A percentile compares a stretch with the other conserved stretches of the same genome.
Conservation (phyloP, 257 asterid genomes). For the Nyctanthes arbortristis region DNA sequence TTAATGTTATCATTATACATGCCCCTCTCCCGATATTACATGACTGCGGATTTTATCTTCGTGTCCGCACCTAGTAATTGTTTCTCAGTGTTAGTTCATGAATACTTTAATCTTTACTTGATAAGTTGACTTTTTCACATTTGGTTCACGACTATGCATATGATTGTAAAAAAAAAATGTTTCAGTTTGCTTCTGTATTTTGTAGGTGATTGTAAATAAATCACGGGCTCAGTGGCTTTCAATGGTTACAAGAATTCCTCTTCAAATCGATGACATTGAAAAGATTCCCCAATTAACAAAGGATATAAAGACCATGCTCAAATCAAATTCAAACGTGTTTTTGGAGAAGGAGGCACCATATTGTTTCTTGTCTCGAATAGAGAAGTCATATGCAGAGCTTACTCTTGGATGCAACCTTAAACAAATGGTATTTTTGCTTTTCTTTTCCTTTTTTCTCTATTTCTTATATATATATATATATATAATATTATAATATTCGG, state of each 20-base stretch:
- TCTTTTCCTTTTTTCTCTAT: not conserved
- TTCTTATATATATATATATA: too few relatives aligned
- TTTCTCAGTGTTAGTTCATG: slow-evolving; percentile 10
- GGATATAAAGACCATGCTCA: slow-evolving; percentile 73
- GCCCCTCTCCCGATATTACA: not conserved
- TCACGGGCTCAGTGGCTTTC: slow-evolving; percentile 82
- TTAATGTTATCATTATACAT: not conserved
- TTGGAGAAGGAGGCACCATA: slow-evolving; percentile 87
- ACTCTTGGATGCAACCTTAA: slow-evolving; percentile 90
- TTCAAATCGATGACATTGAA: slow-evolving; percentile 62
- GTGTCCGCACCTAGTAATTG: not conserved
- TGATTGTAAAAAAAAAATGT: not conserved
- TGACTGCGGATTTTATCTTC: not conserved
- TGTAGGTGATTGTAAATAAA: slow-evolving; percentile 85
- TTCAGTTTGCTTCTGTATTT: slow-evolving; percentile 20
- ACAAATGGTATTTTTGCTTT: slow-evolving; percentile 46
- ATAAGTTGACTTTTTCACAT: slow-evolving; percentile 15
- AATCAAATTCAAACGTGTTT: slow-evolving; percentile 64
- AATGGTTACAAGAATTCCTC: slow-evolving; percentile 53
- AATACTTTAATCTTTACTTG: slow-evolving; percentile 1
- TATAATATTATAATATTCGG: not conserved
- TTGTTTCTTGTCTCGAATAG: slow-evolving; percentile 74
- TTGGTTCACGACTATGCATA: not conserved
- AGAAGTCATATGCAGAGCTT: slow-evolving; percentile 67
- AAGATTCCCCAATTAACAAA: slow-evolving; percentile 71